phyloP scores from a whole-genome alignment of 2,329 filamentous ascomycete species.

The Berkeleyomyces basicola region DNA sequence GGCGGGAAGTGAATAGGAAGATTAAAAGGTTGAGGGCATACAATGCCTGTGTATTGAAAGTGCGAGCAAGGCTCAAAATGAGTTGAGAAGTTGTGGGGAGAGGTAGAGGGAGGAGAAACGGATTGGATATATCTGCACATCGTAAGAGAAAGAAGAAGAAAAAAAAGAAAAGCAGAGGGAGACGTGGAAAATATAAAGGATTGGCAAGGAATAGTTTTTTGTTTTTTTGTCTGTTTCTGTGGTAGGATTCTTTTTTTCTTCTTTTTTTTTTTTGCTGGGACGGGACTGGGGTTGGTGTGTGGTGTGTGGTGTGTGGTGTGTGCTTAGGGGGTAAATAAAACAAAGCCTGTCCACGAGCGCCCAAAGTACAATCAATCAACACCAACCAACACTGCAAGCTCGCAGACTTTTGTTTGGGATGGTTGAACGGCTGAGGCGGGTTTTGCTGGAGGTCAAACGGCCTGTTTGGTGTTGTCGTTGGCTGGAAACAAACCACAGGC shows the following conservation, averaged over 20 bases:
- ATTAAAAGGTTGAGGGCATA: neutral
- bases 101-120: neutral
- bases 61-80: neutral
- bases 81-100: neutral
- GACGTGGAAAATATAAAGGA: neutral
- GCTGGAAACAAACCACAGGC: too few relatives aligned
- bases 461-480: too few relatives aligned
- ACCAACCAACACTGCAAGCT: too few relatives aligned
- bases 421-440: too few relatives aligned
- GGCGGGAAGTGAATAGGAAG: neutral
- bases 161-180: conserved; percentile 1
- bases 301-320: neutral
- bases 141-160: neutral
- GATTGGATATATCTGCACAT: conserved; percentile 1
- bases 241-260: neutral
- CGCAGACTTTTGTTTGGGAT: too few relatives aligned
- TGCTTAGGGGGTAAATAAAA: neutral
- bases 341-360: neutral
- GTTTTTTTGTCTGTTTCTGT: neutral
- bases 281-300: neutral
- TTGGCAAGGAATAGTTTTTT: neutral
- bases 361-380: neutral
- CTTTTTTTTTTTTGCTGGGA: neutral
- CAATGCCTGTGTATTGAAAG: neutral
- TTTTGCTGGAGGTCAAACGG: too few relatives aligned